Evolutionary conservation across 306 rosid genomes (phyloP).

Genomic region (Sicyos edulis): DNA sequence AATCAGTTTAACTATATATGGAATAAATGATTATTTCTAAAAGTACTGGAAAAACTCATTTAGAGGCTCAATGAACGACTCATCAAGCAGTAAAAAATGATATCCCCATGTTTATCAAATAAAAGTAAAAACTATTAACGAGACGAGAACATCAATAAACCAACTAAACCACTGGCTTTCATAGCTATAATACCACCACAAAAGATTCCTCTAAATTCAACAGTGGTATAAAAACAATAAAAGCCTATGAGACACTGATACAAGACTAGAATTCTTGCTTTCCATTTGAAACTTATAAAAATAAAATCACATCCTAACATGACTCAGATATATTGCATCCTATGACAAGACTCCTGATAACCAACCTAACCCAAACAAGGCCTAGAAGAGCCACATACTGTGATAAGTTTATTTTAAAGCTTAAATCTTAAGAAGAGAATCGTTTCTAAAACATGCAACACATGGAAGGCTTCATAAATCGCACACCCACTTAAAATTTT

Average conservation of each 20-base stretch:
- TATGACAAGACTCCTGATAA: neutral
- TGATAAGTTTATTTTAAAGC: neutral
- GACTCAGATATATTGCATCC: conserved; percentile 8
- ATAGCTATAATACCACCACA: neutral
- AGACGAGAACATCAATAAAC: neutral
- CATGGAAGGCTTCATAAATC: neutral
- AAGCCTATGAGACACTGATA: neutral
- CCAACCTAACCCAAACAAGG: neutral
- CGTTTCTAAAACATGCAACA: neutral
- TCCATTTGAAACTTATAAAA: neutral
- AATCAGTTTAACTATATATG: conserved; percentile 5
- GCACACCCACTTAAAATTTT: neutral
- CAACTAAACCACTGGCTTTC: conserved; percentile 5
- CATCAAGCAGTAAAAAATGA: neutral
- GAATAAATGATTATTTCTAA: neutral
- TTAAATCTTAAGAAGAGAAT: too few species aligned
- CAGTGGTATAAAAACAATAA: neutral
- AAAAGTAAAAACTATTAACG: neutral
- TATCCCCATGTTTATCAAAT: neutral
- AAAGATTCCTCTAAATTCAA: neutral
- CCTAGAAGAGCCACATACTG: neutral
- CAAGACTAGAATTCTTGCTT: neutral
- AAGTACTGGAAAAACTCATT: neutral
- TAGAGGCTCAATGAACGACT: neutral
- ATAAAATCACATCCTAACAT: neutral